Percentiles rank a stretch among this genome's conserved stretches.
Conservation (phyloP, 1,284 basidiomycete genomes). For the Gastroboletus turbinatus region DNA sequence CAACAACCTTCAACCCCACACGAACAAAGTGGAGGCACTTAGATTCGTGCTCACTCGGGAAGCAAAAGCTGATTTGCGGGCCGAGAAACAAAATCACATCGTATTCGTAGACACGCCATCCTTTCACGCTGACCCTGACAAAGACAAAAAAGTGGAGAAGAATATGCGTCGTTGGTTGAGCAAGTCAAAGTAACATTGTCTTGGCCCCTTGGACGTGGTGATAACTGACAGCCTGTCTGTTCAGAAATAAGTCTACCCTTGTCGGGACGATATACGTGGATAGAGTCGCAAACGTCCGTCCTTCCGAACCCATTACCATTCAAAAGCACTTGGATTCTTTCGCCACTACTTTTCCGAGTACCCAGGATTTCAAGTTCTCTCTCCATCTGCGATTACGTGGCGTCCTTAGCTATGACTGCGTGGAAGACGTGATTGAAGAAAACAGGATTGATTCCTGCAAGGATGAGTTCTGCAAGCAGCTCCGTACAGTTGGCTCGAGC, state of each 20-base stretch:
- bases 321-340: constrained; percentile 16
- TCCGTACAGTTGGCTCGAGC: background rate
- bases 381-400: constrained; percentile 4
- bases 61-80: background rate
- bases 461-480: background rate
- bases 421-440: accelerated
- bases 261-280: constrained; percentile 21
- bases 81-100: constrained; percentile 1
- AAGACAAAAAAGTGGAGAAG: background rate
- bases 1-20: background rate
- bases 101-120: constrained; percentile 26
- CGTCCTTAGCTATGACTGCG: constrained; percentile 8
- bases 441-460: background rate
- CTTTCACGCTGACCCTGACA: background rate
- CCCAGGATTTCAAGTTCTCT: background rate
- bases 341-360: background rate
- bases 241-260: constrained; percentile 13
- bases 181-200: constrained; percentile 5
- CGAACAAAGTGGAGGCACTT: background rate
- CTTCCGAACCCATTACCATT: background rate
- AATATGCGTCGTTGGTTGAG: constrained; percentile 10
- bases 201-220: background rate
- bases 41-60: constrained; percentile 11
- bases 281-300: constrained; percentile 10
- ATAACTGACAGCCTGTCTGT: background rate